Evolutionary conservation across 1,139 yeast genomes (phyloP).

Genomic region (Pichia sp.): DNA sequence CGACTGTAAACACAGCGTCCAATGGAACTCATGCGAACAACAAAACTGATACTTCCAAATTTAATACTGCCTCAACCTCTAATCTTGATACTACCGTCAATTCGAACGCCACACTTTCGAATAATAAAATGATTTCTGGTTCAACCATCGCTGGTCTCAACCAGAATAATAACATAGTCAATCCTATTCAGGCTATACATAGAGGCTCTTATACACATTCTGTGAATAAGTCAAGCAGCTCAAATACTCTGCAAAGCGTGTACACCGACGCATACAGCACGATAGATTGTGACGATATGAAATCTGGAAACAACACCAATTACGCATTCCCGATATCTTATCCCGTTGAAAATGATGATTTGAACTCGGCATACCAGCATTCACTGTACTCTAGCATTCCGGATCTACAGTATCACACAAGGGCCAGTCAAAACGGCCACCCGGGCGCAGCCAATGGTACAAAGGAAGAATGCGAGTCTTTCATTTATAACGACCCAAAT

Average conservation of each 20-base stretch:
- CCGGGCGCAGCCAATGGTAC: not conserved
- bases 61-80: too few species aligned
- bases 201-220: not conserved
- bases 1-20: too few species aligned
- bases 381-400: constrained; percentile 17
- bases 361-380: constrained; percentile 18
- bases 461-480: constrained; percentile 21
- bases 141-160: too few species aligned
- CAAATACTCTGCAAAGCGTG: constrained; percentile 6
- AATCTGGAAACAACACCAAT: not conserved
- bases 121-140: too few species aligned
- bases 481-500: constrained; percentile 20
- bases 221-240: constrained; percentile 5
- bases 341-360: constrained; percentile 13
- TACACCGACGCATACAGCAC: constrained; percentile 11
- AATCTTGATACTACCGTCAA: too few species aligned
- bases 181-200: too few species aligned
- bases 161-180: too few species aligned
- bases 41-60: too few species aligned
- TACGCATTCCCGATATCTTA: not conserved
- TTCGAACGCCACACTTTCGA: too few species aligned
- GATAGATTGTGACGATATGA: constrained; percentile 5
- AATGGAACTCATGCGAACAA: too few species aligned
- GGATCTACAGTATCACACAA: constrained; percentile 1
- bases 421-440: not conserved